These are phyloP conservation scores for Malassezia pachydermatis DNA, from an alignment of 1,284 basidiomycete species.

Conservation along the genomic window DNA sequence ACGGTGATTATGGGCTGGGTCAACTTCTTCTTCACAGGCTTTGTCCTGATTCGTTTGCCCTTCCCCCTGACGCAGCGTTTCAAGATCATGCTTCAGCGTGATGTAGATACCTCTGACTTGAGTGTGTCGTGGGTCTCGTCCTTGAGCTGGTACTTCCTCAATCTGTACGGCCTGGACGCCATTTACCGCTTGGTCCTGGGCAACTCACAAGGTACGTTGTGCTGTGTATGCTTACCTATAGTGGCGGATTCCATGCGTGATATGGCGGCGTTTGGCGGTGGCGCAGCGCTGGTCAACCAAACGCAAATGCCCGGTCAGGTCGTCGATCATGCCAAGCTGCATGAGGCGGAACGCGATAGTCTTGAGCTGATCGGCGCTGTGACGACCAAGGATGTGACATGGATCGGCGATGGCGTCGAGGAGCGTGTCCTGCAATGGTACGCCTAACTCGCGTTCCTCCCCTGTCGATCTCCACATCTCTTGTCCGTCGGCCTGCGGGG, in stretches of 20 bases:
- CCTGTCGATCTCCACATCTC: too few species aligned
- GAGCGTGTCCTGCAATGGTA: constrained; percentile 40
- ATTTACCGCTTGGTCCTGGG: constrained; percentile 87
- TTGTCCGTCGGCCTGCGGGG: too few species aligned
- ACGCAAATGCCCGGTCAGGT: constrained; percentile 49
- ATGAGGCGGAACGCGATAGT: constrained; percentile 84
- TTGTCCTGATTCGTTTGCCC: constrained; percentile 89
- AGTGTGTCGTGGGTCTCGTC: constrained; percentile 98
- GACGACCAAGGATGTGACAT: constrained; percentile 19
- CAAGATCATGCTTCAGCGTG: constrained; percentile 96
- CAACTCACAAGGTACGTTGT: constrained; percentile 67
- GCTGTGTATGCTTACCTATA: constrained; percentile 9
- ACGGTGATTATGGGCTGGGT: constrained; percentile 99
- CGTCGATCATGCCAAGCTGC: constrained; percentile 71
- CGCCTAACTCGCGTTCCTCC: too few species aligned
- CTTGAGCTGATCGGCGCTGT: constrained; percentile 67
- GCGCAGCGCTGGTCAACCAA: constrained; percentile 20
- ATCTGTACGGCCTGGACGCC: constrained; percentile 93
- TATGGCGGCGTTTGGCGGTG: constrained; percentile 38
- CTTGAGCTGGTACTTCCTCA: constrained; percentile 97
- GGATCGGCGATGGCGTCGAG: constrained; percentile 46
- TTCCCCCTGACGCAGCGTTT: constrained; percentile 94
- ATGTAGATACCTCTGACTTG: constrained; percentile 90
- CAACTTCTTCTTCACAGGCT: constrained; percentile 97
- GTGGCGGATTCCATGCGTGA: constrained; percentile 47